phyloP scores from a whole-genome alignment of 768 basidiomycete species.

The Lactarius psammicola region DNA sequence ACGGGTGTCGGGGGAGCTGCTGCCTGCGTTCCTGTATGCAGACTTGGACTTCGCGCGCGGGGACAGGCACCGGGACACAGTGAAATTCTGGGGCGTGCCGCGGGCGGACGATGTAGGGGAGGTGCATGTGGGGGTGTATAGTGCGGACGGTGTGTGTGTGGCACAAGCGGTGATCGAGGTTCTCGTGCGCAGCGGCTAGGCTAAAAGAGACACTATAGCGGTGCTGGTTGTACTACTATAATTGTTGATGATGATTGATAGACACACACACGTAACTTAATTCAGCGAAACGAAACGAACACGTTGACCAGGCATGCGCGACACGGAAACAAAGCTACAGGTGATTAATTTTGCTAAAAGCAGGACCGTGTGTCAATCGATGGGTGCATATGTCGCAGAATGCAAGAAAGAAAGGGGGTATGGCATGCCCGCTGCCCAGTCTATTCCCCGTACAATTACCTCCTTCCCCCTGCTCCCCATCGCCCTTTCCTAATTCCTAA shows the following conservation, averaged over 20 bases:
- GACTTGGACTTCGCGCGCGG: slow-evolving; percentile 24
- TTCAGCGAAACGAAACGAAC: slow-evolving; percentile 17
- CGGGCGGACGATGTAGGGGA: slow-evolving; percentile 28
- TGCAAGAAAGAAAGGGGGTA: slow-evolving; percentile 9
- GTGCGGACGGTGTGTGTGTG: slow-evolving; percentile 21
- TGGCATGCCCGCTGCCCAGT: slow-evolving; percentile 11
- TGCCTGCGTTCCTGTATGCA: slow-evolving; percentile 27
- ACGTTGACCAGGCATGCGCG: slow-evolving; percentile 15
- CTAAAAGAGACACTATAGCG: slow-evolving; percentile 14
- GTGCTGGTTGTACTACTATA: slow-evolving; percentile 10
- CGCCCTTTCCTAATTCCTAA: background rate
- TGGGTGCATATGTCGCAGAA: slow-evolving; percentile 3
- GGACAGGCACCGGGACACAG: slow-evolving; percentile 25
- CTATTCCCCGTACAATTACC: slow-evolving; percentile 13
- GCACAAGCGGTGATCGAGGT: slow-evolving; percentile 29
- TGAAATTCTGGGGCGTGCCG: slow-evolving; percentile 30
- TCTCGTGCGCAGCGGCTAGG: slow-evolving; percentile 24
- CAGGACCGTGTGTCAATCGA: slow-evolving; percentile 15
- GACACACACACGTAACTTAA: background rate
- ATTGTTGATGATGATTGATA: no score
- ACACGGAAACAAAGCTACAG: background rate
- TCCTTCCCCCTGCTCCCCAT: background rate
- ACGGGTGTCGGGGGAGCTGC: slow-evolving; percentile 19
- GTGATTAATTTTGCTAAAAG: slow-evolving; percentile 11
- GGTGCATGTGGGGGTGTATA: slow-evolving; percentile 26